Percentiles rank a stretch among this genome's conserved stretches.
Conservation (phyloP, 306 rosid genomes). For the Rubus parviflorus region DNA sequence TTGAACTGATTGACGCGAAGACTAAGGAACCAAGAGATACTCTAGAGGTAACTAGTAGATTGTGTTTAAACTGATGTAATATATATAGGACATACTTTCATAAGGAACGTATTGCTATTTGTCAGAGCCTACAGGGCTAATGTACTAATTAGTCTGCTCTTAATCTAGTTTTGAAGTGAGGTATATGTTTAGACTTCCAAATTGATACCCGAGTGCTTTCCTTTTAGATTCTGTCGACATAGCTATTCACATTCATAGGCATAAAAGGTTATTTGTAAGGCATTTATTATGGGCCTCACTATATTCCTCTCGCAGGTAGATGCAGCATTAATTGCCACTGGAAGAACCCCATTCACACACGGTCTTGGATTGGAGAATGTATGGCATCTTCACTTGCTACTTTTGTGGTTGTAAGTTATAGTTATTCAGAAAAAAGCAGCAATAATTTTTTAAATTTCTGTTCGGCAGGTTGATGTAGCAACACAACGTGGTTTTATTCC, state of each 20-base stretch:
- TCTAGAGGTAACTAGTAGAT: slow-evolving; percentile 66
- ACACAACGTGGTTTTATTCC: slow-evolving; percentile 93
- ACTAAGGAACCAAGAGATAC: slow-evolving; percentile 87
- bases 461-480: slow-evolving; percentile 69
- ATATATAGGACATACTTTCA: not conserved
- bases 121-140: not conserved
- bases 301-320: slow-evolving; percentile 68
- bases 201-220: not conserved
- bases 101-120: not conserved
- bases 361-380: slow-evolving; percentile 98
- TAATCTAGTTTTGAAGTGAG: not conserved
- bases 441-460: slow-evolving; percentile 18
- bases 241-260: slow-evolving; percentile 10
- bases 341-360: slow-evolving; percentile 92
- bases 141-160: not conserved
- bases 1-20: slow-evolving; percentile 96
- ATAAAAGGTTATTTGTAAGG: slow-evolving; percentile 7
- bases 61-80: not conserved
- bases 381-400: slow-evolving; percentile 31
- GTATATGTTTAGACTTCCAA: slow-evolving; percentile 9
- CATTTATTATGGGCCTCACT: slow-evolving; percentile 18
- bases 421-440: slow-evolving; percentile 10
- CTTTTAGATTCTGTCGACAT: slow-evolving; percentile 4
- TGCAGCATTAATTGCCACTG: slow-evolving; percentile 95
- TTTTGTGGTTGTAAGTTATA: slow-evolving; percentile 7